A percentile compares a stretch with the other conserved stretches of the same genome.
Evolutionary conservation across 2,329 filamentous ascomycete species (phyloP).

Genomic region (Xylariaceae sp.): DNA sequence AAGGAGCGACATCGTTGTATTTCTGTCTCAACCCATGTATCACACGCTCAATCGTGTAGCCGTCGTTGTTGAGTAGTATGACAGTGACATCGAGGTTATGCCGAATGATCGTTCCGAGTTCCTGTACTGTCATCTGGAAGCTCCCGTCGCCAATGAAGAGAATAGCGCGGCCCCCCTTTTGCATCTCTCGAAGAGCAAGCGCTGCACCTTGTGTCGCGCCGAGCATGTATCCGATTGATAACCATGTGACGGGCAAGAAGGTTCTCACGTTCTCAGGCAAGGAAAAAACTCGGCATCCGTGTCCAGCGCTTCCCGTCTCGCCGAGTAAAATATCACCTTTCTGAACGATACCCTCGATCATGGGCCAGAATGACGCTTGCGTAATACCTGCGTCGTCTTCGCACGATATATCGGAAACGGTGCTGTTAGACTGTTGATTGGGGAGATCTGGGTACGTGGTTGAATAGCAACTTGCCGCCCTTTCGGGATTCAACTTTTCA

Average conservation of each 20-base stretch:
- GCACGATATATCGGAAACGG: slow-evolving; percentile 9
- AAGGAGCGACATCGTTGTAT: slow-evolving; percentile 54
- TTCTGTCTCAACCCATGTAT: slow-evolving; percentile 50
- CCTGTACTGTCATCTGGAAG: slow-evolving; percentile 63
- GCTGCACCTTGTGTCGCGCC: slow-evolving; percentile 53
- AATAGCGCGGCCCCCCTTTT: slow-evolving; percentile 43
- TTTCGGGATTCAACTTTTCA: slow-evolving; percentile 20
- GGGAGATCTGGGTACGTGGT: slow-evolving; percentile 27
- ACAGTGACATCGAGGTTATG: slow-evolving; percentile 46
- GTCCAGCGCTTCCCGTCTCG: slow-evolving; percentile 55
- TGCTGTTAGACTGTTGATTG: slow-evolving; percentile 17
- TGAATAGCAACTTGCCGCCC: slow-evolving; percentile 17
- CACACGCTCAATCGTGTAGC: slow-evolving; percentile 55
- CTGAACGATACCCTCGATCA: slow-evolving; percentile 43
- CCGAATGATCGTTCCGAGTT: slow-evolving; percentile 60
- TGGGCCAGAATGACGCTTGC: slow-evolving; percentile 46
- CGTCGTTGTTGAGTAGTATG: slow-evolving; percentile 56
- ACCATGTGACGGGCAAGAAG: slow-evolving; percentile 52
- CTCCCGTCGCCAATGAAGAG: slow-evolving; percentile 61
- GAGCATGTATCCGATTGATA: slow-evolving; percentile 59
- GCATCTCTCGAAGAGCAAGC: slow-evolving; percentile 48
- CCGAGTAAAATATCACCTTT: slow-evolving; percentile 53
- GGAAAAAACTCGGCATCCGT: slow-evolving; percentile 48
- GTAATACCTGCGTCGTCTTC: slow-evolving; percentile 36
- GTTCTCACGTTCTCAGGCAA: slow-evolving; percentile 46